Base-by-base conservation (phyloP, 148 eudicot genomes). In the Euryodendron excelsum region DNA sequence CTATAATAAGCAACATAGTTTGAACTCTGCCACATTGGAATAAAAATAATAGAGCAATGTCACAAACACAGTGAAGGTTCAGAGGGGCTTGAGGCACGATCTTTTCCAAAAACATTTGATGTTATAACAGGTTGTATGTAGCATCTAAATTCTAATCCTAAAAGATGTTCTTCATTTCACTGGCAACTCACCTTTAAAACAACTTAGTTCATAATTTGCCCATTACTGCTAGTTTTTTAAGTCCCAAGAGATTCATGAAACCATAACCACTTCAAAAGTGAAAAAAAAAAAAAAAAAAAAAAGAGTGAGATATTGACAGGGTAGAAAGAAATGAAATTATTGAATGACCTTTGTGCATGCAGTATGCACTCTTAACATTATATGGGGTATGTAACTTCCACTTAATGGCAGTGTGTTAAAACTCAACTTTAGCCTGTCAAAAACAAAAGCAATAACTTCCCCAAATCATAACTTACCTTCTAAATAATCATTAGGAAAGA, bases 401-500 rank as follows among this genome's bases (percentile, higher is more conserved):
- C 15, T 37, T 58, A 52, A 34, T 52, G 41, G 61, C 20, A 34
- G 45, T 67, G 52, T 34, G 74, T 56, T 15, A 60, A 62, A 47
- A 45, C 1, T 79, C 61, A 30, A 34, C 50, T 64, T 31, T 56
- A 5, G 52, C 55, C 69, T 50, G 37, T 61, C 5, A 18, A 28
- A 25, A 59, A 18, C 23, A 36, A 39, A 62, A 47, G n/a, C 17
- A 72, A n/a, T 39, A 23, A 41, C 18, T n/a, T 36, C 39, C 58
- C 37, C 12, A 36, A 50, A 65, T 25, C 47, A 14, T 30, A 60
- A 59, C 72, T 62, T 60, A 67, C 75, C 39, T 53, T 48, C 31
- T 12, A 61, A 48, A 53, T 37, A 28, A 56, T 62, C 62, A 61
- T 65, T 59, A 67, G 39, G 9, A 79, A 69, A 73, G 39, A 58